Base-by-base conservation (phyloP, 1,284 basidiomycete genomes). In the Phylloboletellus chloephorus region DNA sequence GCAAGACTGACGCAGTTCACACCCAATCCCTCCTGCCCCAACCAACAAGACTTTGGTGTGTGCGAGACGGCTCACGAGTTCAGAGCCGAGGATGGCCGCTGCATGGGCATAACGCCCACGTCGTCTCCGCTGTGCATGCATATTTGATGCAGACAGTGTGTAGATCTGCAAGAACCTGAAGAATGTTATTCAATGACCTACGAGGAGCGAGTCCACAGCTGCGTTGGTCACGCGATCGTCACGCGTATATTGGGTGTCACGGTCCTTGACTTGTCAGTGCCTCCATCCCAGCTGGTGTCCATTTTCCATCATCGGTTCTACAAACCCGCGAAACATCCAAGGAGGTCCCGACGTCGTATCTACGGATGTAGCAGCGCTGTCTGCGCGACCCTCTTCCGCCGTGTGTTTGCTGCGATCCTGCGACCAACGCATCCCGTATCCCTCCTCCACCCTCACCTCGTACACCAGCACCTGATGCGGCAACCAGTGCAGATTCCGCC, bases 1-100 rank as follows among this genome's bases (percentile, higher is more conserved):
- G 22, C 31, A 24, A 41, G 37, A 78, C 88, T 60, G 59, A 92
- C 90, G 66, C 11, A 99, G 76, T 69, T 99, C 96, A 61, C 95
- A 98, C 2, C 96, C 95, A 58, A 98, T 98, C 0, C 94, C 94
- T 43, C 94, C 94, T 16, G 93, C 93, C 21, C 94, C 94, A 23
- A 98, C 92, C n/a, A 97, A 75, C 46, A 98, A 71, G 22, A 96
- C 79, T 44, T 74, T 86, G 1, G 84, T 82, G 29, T 75, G 65
- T 4, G 78, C 66, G 7, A 89, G 69, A 45, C 73, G 71, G 19
- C 64, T 57, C 50, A 77, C 76, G 20, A 88, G 63, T 48, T 86
- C 80, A 33, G 76, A 65, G 5, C 90, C 90, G 8, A 94, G 73
- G 35, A 93, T 83, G 13, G 86, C 80, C 45, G 71, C 67, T 13